phyloP scores from a whole-genome alignment of 345 rosid species.

The Psidium friedrichsthalianum region DNA sequence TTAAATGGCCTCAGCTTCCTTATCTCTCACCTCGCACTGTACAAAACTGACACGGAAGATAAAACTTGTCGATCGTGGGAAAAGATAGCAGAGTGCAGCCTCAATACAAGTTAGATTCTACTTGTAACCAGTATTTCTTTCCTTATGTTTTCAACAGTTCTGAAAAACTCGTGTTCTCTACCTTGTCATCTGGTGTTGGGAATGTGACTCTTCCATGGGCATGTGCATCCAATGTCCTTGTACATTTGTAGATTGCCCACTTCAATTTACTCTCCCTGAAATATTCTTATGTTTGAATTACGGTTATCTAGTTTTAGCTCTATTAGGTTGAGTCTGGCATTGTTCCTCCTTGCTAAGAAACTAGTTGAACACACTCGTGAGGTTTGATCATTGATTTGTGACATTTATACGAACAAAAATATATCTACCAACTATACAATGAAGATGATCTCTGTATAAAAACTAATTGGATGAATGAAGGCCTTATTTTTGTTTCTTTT shows the following conservation, averaged over 20 bases:
- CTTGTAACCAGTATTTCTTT: background rate
- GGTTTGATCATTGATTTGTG: no score
- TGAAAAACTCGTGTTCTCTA: background rate
- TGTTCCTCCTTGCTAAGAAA: no score
- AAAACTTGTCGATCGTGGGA: constrained; percentile 68
- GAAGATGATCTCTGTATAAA: no score
- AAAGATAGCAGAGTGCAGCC: constrained; percentile 46
- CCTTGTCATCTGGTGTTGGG: background rate
- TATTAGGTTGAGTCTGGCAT: no score
- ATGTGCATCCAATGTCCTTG: background rate
- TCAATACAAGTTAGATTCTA: constrained; percentile 20
- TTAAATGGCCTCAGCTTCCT: constrained; percentile 40
- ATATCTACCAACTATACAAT: no score
- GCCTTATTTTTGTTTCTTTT: no score
- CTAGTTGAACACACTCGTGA: no score
- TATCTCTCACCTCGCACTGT: constrained; percentile 43
- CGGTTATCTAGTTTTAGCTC: no score
- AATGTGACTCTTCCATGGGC: background rate
- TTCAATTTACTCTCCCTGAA: background rate
- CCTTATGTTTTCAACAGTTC: background rate
- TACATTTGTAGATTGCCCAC: background rate
- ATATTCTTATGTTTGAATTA: no score
- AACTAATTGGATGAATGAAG: no score
- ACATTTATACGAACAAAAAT: no score
- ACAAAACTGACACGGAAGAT: constrained; percentile 63